Evolutionary conservation across 441 rosid genomes (phyloP).

Genomic region (Flueggea neowawraea): DNA sequence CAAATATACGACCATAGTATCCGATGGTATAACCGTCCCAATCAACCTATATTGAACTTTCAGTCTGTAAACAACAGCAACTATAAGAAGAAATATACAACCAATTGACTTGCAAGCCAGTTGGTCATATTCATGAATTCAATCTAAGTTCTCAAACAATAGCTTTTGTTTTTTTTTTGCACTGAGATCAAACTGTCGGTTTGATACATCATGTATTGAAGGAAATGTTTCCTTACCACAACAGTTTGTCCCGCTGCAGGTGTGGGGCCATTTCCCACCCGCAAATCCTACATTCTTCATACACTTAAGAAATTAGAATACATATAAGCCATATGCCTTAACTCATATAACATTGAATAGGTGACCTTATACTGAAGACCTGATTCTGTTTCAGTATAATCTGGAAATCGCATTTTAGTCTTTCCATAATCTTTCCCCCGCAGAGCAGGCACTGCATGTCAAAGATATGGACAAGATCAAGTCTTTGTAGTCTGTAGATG

Average conservation of each 20-base stretch:
- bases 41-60: constrained; percentile 40
- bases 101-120: background rate
- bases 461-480: constrained; percentile 11
- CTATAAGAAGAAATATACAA: constrained; percentile 4
- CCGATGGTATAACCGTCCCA: constrained; percentile 99
- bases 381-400: constrained; percentile 72
- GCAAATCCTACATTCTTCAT: constrained; percentile 65
- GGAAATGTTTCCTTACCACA: constrained; percentile 48
- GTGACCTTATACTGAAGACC: constrained; percentile 96
- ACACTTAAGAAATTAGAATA: constrained; percentile 17
- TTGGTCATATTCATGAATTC: background rate
- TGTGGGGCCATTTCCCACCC: constrained; percentile 70
- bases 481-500: background rate
- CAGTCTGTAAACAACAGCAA: constrained; percentile 11
- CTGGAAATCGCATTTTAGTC: constrained; percentile 85
- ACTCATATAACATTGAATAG: constrained; percentile 2
- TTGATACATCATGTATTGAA: too few relatives aligned
- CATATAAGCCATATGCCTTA: background rate
- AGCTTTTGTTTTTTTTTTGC: background rate
- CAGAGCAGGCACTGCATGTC: constrained; percentile 82
- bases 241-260: constrained; percentile 80
- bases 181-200: background rate
- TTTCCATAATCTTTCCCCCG: constrained; percentile 96
- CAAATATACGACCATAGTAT: constrained; percentile 97
- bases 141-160: too few relatives aligned